Evolutionary conservation across 164 flowering plant genomes (phyloP).

Genomic region (Protea cynaroides): DNA sequence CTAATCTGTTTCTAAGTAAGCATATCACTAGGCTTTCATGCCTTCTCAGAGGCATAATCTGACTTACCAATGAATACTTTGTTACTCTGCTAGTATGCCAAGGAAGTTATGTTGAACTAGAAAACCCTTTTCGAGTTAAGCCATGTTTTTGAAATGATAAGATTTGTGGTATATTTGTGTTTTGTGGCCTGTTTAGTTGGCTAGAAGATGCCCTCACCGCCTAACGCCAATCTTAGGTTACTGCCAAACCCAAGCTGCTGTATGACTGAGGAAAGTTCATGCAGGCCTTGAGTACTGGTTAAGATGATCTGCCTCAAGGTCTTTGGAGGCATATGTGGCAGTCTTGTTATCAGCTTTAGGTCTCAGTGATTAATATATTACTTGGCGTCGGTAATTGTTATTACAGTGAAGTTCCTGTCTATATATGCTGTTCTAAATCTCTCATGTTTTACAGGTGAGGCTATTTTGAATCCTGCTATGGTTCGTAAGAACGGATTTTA

Average conservation of each 20-base stretch:
- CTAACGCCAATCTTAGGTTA: slow-evolving; percentile 7
- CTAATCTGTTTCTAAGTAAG: background rate
- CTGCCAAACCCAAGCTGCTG: slow-evolving; percentile 12
- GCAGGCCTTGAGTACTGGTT: slow-evolving; percentile 23
- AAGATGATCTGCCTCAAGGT: slow-evolving; percentile 25
- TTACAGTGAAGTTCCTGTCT: background rate
- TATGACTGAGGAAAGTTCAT: slow-evolving; percentile 15
- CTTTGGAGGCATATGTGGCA: slow-evolving; percentile 19
- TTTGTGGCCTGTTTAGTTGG: slow-evolving; percentile 9
- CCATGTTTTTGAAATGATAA: slow-evolving; percentile 8
- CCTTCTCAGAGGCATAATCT: slow-evolving; percentile 2
- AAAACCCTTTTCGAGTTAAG: background rate
- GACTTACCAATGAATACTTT: slow-evolving; percentile 1
- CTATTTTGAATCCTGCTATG: background rate
- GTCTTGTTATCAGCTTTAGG: slow-evolving; percentile 28
- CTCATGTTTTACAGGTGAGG: slow-evolving; percentile 8
- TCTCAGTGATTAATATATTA: slow-evolving; percentile 4
- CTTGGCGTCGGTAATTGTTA: background rate
- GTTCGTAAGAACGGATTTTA: background rate
- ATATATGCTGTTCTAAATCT: slow-evolving; percentile 6
- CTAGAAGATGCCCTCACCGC: slow-evolving; percentile 13
- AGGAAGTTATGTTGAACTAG: background rate
- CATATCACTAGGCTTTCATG: background rate
- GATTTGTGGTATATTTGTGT: background rate
- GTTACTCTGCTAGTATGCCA: slow-evolving; percentile 1